Evolutionary conservation across 1,284 basidiomycete genomes (phyloP), one percentile per base, ranked within the genome.

Genomic region (Cutaneotrichosporon sp.): DNA sequence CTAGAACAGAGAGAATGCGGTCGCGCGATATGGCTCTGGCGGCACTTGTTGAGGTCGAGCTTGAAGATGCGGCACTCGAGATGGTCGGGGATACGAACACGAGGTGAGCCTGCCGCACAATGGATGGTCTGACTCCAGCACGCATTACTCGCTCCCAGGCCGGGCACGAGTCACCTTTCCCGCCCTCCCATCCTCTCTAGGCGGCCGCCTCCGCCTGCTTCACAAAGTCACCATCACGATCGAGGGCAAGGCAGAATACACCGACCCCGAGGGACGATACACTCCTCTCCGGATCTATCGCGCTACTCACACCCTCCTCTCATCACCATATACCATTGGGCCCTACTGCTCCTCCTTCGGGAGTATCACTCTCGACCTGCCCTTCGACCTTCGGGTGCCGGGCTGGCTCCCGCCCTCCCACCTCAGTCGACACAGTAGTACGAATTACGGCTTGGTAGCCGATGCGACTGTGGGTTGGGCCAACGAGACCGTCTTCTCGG

Each of bases 381-480:
- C 73, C 2, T 80, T 81, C 58, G 79, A 81, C 51, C 61, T 81
- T 9, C 69, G 71, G 9, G 60, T 81, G 4, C 78, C 79, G 1
- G 79, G 78, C 4, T 81, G 79, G 79, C 64, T 81, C 10, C 79
- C 80, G 4, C 72, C 75, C 1, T 68, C 72, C 4, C 72, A 75
- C 57, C 32, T 57, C 10, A 66, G 72, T 4, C 62, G 62, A 7
- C 69, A 72, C 64, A 71, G 74, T 2, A 62, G 61, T 4, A 72
- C 70, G 7, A 52, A 65, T 0, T 79, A 79, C 61, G 80, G 80
- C 8, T 56, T 72, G 22, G 56, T 73, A 2, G 73, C 70, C 0
- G 50, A 66, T 7, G 69, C 65, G 7, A 68, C 46, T 14, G 49
- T 79, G 11, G 75, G 70, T 9, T 81, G 79, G 79, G 62, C 62